Percentiles rank a stretch among this genome's conserved stretches.
Conservation (phyloP, 805 yeast species). For the Candida arabinofermentans region DNA sequence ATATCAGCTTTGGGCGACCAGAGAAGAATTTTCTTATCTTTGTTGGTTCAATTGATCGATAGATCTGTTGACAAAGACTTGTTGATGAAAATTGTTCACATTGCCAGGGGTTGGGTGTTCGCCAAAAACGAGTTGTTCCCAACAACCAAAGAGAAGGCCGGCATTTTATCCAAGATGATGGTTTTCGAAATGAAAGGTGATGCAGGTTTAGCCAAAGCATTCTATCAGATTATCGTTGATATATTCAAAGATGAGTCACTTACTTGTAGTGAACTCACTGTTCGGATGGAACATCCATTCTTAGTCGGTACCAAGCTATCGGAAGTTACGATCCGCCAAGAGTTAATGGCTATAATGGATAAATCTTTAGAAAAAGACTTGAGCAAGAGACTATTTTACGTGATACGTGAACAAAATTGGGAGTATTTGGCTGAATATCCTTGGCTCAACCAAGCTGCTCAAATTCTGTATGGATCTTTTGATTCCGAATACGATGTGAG, state of each 20-base stretch:
- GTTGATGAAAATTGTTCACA: slow-evolving; percentile 65
- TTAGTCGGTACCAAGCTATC: slow-evolving; percentile 86
- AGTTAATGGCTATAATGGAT: slow-evolving; percentile 75
- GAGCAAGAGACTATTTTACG: slow-evolving; percentile 75
- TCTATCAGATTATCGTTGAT: slow-evolving; percentile 81
- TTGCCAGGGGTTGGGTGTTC: slow-evolving; percentile 89
- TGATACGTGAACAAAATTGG: slow-evolving; percentile 96
- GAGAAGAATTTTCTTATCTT: slow-evolving; percentile 78
- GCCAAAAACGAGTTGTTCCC: slow-evolving; percentile 82
- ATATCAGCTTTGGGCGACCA: slow-evolving; percentile 90
- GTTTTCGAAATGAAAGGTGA: slow-evolving; percentile 88
- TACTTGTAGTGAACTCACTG: slow-evolving; percentile 83
- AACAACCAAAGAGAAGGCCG: slow-evolving; percentile 93
- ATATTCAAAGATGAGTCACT: slow-evolving; percentile 78
- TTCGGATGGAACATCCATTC: slow-evolving; percentile 94
- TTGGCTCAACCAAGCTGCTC: slow-evolving; percentile 93
- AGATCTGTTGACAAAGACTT: slow-evolving; percentile 77
- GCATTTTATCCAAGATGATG: slow-evolving; percentile 88
- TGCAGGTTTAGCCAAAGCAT: slow-evolving; percentile 67
- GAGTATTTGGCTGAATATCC: slow-evolving; percentile 88
- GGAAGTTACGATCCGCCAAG: slow-evolving; percentile 68
- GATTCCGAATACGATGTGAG: slow-evolving; percentile 45
- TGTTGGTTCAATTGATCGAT: slow-evolving; percentile 87
- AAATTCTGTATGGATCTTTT: slow-evolving; percentile 76
- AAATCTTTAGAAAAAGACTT: slow-evolving; percentile 75